Conservation (phyloP, 495 filamentous ascomycete species). For the Trichoderma erinaceum region DNA sequence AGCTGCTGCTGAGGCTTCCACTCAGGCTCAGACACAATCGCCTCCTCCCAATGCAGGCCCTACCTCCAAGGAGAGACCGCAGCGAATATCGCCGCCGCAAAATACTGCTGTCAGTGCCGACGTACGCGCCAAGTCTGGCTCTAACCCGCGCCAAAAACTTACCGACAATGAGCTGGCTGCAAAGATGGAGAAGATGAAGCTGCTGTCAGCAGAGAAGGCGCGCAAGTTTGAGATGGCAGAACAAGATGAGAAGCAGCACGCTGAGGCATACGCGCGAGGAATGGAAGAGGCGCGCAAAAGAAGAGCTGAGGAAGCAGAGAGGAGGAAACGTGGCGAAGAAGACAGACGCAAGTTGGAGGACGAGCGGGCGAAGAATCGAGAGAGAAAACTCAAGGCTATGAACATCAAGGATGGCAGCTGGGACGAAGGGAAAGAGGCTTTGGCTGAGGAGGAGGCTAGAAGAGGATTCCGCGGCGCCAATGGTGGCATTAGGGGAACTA, state of each 20-base stretch:
- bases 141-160: conserved; percentile 46
- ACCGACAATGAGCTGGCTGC: conserved; percentile 46
- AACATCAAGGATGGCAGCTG: conserved; percentile 36
- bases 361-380: conserved; percentile 41
- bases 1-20: conserved; percentile 12
- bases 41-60: conserved; percentile 15
- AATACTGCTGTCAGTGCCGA: conserved; percentile 30
- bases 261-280: conserved; percentile 42
- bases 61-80: conserved; percentile 18
- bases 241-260: conserved; percentile 46
- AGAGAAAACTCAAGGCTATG: conserved; percentile 44
- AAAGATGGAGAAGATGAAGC: conserved; percentile 47
- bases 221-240: conserved; percentile 45
- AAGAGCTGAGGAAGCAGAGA: conserved; percentile 36
- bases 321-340: conserved; percentile 34
- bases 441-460: conserved; percentile 27
- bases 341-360: conserved; percentile 43
- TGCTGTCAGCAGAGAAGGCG: conserved; percentile 40
- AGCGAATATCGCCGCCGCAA: conserved; percentile 5
- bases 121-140: conserved; percentile 38
- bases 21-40: conserved; percentile 13
- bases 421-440: conserved; percentile 40
- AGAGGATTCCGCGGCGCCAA: conserved; percentile 35
- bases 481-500: conserved; percentile 35
- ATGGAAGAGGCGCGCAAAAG: conserved; percentile 46